Conservation (phyloP, 345 rosid species). For the Mangifera indica region DNA sequence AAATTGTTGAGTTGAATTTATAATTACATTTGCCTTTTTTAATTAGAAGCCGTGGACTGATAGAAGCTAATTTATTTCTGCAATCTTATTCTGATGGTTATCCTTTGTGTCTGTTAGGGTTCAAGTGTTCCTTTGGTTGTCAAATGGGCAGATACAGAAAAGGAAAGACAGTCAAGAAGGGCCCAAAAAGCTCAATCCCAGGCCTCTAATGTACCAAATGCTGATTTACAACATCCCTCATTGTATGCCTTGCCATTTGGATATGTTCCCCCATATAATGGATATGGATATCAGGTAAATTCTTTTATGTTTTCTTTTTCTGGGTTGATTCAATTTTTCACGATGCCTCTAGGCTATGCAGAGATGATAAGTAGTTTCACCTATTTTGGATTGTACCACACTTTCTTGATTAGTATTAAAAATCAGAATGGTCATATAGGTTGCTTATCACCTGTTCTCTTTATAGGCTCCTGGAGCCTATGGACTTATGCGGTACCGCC, state of each 20-base stretch:
- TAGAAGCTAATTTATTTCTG: neutral
- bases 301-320: constrained; percentile 4
- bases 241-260: constrained; percentile 87
- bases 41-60: neutral
- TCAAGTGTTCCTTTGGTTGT: constrained; percentile 95
- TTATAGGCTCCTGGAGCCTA: constrained; percentile 84
- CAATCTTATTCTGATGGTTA: constrained; percentile 23
- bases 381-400: neutral
- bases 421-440: constrained; percentile 8
- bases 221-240: constrained; percentile 78
- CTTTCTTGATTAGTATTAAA: constrained; percentile 8
- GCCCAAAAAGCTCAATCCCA: constrained; percentile 88
- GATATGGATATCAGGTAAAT: constrained; percentile 91
- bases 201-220: constrained; percentile 49
- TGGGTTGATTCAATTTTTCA: neutral
- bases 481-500: constrained; percentile 81
- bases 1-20: neutral
- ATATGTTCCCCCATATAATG: constrained; percentile 76
- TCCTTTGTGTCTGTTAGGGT: constrained; percentile 57
- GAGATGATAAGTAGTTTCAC: neutral
- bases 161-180: constrained; percentile 93
- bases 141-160: constrained; percentile 99
- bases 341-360: neutral
- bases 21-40: neutral
- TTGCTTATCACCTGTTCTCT: constrained; percentile 22